These are phyloP conservation scores for Jamesozyma piceae DNA, from an alignment of 805 yeast species.

Conservation along the genomic window DNA sequence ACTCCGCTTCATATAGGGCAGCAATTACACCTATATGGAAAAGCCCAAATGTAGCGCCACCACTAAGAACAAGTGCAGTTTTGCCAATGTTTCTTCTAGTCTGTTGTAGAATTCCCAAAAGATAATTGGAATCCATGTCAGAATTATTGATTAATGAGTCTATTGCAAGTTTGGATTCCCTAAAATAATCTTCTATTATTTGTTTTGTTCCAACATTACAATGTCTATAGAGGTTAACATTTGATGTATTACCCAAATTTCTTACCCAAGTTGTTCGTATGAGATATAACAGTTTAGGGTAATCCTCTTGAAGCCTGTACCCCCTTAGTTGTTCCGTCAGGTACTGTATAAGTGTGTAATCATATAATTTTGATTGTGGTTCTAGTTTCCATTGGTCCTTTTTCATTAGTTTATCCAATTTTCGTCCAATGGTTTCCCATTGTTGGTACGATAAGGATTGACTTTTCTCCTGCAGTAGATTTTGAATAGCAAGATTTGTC, in stretches of 20 bases:
- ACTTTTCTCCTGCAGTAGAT: constrained; percentile 36
- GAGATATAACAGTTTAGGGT: constrained; percentile 53
- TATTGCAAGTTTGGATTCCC: constrained; percentile 56
- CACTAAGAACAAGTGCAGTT: constrained; percentile 88
- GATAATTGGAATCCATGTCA: constrained; percentile 54
- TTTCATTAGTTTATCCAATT: constrained; percentile 56
- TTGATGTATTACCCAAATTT: constrained; percentile 80
- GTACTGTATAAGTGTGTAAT: constrained; percentile 49
- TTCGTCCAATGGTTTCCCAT: constrained; percentile 59
- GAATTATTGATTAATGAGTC: constrained; percentile 19
- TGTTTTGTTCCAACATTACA: constrained; percentile 78
- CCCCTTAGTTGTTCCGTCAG: constrained; percentile 46
- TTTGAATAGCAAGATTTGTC: constrained; percentile 31
- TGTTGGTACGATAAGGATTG: constrained; percentile 44
- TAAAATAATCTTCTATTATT: constrained; percentile 72
- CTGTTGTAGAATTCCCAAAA: constrained; percentile 72
- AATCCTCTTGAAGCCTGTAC: constrained; percentile 52
- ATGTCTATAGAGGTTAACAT: constrained; percentile 64
- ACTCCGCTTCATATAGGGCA: constrained; percentile 60
- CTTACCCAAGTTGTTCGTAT: constrained; percentile 80
- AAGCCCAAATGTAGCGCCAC: constrained; percentile 91
- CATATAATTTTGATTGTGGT: constrained; percentile 59
- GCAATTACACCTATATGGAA: constrained; percentile 88
- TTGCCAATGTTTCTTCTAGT: constrained; percentile 88
- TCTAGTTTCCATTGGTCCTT: constrained; percentile 64